Base-by-base conservation (phyloP, 306 rosid species). In the Inga leiocalycina region DNA sequence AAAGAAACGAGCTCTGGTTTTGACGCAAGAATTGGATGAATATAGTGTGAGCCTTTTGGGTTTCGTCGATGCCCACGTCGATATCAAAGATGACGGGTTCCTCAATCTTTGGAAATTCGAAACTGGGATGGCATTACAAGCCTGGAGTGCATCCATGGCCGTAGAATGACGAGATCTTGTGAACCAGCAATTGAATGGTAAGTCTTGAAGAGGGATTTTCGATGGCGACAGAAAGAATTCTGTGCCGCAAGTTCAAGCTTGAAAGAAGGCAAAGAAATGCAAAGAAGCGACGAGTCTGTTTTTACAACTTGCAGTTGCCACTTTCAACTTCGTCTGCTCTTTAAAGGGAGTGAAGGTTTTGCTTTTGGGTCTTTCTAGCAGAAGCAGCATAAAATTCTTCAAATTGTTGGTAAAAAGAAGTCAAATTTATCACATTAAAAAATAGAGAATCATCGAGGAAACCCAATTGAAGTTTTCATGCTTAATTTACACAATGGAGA, bases 81-180 rank as follows among this genome's bases (percentile, higher is more conserved):
- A 82, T 75, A 78, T 61, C 70, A 80, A 88, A 78, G 83, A 41
- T 77, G 86, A 69, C 59, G 88, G 84, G 70, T 78, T 81, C 19
- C 82, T 79, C 13, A 66, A 35, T 65, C 22, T 81, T 79, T 74
- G 88, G 22, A 85, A 79, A 57, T 85, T 79, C 30, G 88, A 73
- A 80, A 83, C 34, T 81, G 92, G 35, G 51, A 83, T 44, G 30
- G 82, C 10, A 74, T 74, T 83, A 24, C 27, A 32, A 46, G 88
- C 72, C 79, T 79, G 85, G 52, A 83, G 69, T 81, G 86, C 82
- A 2, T 88, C 93, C 94, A 91, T 89, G 91, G 85, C 62, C 43
- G 80, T 24, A 37, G 64, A 74, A 79, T 79, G 61, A 74, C 41
- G 6, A 75, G 75, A 39, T 20, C 27, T 20, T 8, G 4, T 56